A percentile compares a stretch with the other conserved stretches of the same genome.
phyloP scores from a whole-genome alignment of 345 rosid species.

The Acer yangbiense region DNA sequence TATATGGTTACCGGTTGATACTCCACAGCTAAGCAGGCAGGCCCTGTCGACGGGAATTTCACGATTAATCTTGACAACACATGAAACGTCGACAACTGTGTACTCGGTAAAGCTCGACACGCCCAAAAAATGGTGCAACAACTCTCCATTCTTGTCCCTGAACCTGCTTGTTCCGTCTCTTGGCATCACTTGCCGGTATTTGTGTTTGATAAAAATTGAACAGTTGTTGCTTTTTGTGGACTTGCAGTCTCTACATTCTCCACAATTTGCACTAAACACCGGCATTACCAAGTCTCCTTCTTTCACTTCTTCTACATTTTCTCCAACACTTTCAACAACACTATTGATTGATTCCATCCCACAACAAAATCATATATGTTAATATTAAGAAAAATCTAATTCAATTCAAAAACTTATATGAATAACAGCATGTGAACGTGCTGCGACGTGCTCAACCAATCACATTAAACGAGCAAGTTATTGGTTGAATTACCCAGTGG shows the following conservation, averaged over 20 bases:
- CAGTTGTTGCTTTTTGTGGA: constrained; percentile 60
- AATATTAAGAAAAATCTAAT: background rate
- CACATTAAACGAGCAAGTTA: too few species aligned
- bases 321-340: constrained; percentile 79
- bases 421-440: too few species aligned
- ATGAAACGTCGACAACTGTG: constrained; percentile 63
- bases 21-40: constrained; percentile 64
- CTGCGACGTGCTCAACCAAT: too few species aligned
- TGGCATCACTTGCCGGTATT: constrained; percentile 23
- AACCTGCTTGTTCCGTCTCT: constrained; percentile 63
- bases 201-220: constrained; percentile 15
- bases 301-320: constrained; percentile 49
- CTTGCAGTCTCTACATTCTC: constrained; percentile 55
- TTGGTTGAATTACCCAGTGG: constrained; percentile 49
- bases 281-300: constrained; percentile 69
- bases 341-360: constrained; percentile 24
- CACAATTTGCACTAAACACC: constrained; percentile 53
- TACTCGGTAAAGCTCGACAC: constrained; percentile 78
- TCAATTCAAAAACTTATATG: too few species aligned
- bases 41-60: constrained; percentile 51
- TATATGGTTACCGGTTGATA: constrained; percentile 48
- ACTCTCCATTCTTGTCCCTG: constrained; percentile 52
- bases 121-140: constrained; percentile 43
- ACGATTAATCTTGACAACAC: constrained; percentile 48
- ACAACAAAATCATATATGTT: background rate